Evolutionary conservation across 225 moss, liverwort and hornwort species (phyloP).

Genomic region (Antitrichia curtipendula): DNA sequence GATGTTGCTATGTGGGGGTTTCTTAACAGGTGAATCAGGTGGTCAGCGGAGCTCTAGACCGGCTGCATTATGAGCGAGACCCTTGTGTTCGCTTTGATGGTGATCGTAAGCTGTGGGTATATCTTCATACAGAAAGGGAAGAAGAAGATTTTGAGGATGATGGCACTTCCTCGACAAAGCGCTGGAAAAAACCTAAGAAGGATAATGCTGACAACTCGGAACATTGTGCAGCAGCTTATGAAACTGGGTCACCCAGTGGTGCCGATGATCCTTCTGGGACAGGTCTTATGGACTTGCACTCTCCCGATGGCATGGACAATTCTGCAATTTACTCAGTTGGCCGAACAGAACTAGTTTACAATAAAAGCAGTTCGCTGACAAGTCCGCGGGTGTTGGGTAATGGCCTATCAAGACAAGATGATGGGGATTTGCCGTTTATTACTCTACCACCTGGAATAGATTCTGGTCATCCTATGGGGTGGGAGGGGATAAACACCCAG

Average conservation of each 20-base stretch:
- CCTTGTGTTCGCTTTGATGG: slow-evolving; percentile 85
- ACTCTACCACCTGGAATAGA: slow-evolving; percentile 52
- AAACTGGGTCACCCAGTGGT: slow-evolving; percentile 62
- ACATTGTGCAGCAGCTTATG: slow-evolving; percentile 46
- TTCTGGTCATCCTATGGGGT: slow-evolving; percentile 54
- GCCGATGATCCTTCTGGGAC: slow-evolving; percentile 48
- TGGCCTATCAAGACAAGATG: slow-evolving; percentile 47
- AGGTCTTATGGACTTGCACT: slow-evolving; percentile 53
- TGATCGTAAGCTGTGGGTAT: slow-evolving; percentile 75
- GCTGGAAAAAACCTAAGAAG: slow-evolving; percentile 82
- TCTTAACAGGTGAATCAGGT: slow-evolving; percentile 57
- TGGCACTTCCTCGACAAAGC: slow-evolving; percentile 67
- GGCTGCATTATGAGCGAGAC: slow-evolving; percentile 76
- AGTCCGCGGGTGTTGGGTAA: slow-evolving; percentile 69
- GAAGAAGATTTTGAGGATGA: slow-evolving; percentile 86
- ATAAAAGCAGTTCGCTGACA: slow-evolving; percentile 67
- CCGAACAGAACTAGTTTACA: slow-evolving; percentile 62
- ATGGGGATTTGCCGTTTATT: slow-evolving; percentile 46
- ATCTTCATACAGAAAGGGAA: slow-evolving; percentile 68
- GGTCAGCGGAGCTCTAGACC: slow-evolving; percentile 83
- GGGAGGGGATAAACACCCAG: slow-evolving; percentile 53
- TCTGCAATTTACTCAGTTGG: slow-evolving; percentile 66
- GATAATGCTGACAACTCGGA: slow-evolving; percentile 57
- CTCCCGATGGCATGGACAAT: slow-evolving; percentile 64
- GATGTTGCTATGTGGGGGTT: neutral